Conservation (phyloP, 495 filamentous ascomycete species). For the Penicillium waksmanii region DNA sequence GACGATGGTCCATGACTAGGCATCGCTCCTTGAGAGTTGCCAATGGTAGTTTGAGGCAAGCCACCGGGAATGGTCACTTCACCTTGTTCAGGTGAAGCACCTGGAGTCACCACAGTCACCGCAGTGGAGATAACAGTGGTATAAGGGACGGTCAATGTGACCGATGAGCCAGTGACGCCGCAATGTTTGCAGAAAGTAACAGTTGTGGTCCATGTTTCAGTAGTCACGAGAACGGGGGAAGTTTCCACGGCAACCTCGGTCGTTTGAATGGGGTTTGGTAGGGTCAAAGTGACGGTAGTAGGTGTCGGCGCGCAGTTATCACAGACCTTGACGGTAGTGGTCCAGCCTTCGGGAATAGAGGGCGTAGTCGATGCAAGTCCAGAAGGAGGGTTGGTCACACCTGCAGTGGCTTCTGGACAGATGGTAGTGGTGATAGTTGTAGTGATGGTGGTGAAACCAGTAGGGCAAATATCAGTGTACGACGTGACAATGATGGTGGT, state of each 20-base stretch:
- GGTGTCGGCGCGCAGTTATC: conserved; percentile 46
- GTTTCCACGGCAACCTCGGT: conserved; percentile 15
- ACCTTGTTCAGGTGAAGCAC: conserved; percentile 9
- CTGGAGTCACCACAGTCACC: not conserved
- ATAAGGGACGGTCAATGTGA: conserved; percentile 42
- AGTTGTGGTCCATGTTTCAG: conserved; percentile 45
- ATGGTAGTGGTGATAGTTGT: conserved; percentile 44
- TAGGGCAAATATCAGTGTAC: conserved; percentile 48
- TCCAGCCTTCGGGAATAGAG: conserved; percentile 48
- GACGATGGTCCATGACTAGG: conserved; percentile 5
- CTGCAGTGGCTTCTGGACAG: conserved; percentile 39
- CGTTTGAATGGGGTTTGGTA: conserved; percentile 28
- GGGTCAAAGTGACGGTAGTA: conserved; percentile 48
- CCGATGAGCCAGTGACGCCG: conserved; percentile 34
- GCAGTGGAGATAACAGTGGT: conserved; percentile 17
- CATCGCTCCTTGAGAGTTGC: not conserved
- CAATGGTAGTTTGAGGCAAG: not conserved
- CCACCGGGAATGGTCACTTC: conserved; percentile 2
- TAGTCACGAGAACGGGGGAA: conserved; percentile 18
- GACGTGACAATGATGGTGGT: conserved; percentile 49
- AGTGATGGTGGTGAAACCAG: conserved; percentile 49
- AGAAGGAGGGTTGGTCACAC: conserved; percentile 22
- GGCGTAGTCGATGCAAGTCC: conserved; percentile 22
- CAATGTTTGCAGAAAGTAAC: conserved; percentile 47
- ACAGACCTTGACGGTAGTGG: conserved; percentile 53